Base-by-base conservation (phyloP, 2,329 filamentous ascomycete genomes). In the Alternaria brassicae region DNA sequence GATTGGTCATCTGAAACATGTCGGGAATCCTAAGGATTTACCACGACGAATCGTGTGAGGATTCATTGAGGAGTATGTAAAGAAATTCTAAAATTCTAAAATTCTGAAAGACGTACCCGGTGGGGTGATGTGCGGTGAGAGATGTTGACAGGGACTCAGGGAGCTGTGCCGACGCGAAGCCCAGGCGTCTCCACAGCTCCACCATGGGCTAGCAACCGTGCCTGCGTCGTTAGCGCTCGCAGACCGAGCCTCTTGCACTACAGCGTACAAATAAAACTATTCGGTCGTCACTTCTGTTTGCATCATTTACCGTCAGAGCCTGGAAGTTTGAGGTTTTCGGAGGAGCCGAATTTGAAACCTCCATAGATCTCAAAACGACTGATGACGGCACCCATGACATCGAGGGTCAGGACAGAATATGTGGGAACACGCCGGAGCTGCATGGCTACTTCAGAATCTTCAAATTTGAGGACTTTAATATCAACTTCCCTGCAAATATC, bases 11-110 rank as follows among this genome's bases (percentile, higher is more conserved):
- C 53, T 68, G 63, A 53, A 56, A 58, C 53, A 65, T 66, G 66
- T 73, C 69, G 66, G 69, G 65, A 67, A 67, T 70, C 66, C 56
- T 28, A 47, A 53, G 49, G 66, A 71, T 68, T 66, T 67, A 70
- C 66, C 66, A 67, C 63, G 71, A 70, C 69, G 60, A 58, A 66
- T 68, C 69, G 66, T 57, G 63, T 69, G 62, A 70, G 63, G 65
- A 72, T 66, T 62, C 60, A 69, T 65, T 61, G 60, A 66, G 41
- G 62, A 67, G 62, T 52, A 61, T 66, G 56, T 56, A 61, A 63
- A 56, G 41, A 58, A 59, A n/a, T n/a, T n/a, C n/a, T n/a, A n/a
- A n/a, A n/a, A n/a, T n/a, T 55, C 34, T 44, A 53, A 54, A 54
- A 49, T 44, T 39, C 28, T 9, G 6, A 32, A 45, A 37, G 28